These are phyloP conservation scores for Globisporangium perplexum DNA, from an alignment of 352 stramenopile species.

Conservation along the genomic window DNA sequence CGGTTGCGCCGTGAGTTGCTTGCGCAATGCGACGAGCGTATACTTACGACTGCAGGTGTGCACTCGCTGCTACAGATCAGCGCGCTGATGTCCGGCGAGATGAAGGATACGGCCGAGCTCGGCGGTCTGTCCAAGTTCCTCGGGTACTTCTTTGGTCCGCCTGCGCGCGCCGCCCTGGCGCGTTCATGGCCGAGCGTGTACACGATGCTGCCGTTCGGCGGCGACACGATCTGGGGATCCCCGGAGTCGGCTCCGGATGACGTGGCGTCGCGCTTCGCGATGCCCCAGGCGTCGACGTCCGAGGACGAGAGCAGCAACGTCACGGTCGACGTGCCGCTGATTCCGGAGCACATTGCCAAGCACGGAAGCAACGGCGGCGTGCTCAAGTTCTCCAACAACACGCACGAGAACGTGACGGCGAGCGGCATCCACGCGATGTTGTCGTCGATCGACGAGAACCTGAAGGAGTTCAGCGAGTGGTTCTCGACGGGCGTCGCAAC, in stretches of 20 bases:
- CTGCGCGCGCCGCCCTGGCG: slow-evolving; percentile 45
- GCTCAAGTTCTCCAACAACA: slow-evolving; percentile 47
- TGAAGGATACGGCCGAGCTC: slow-evolving; percentile 92
- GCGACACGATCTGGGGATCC: slow-evolving; percentile 85
- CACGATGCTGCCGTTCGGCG: slow-evolving; percentile 91
- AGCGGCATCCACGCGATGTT: slow-evolving; percentile 42
- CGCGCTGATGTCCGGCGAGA: slow-evolving; percentile 92
- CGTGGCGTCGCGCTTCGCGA: slow-evolving; percentile 45
- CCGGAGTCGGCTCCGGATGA: slow-evolving; percentile 54
- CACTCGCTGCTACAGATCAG: slow-evolving; percentile 37
- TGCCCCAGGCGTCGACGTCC: slow-evolving; percentile 23
- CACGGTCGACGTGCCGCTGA: slow-evolving; percentile 20
- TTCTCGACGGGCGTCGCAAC: slow-evolving; percentile 32
- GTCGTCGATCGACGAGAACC: slow-evolving; percentile 36
- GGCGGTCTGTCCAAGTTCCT: slow-evolving; percentile 84
- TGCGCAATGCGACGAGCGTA: not conserved
- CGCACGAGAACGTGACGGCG: slow-evolving; percentile 54
- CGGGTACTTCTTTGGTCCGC: slow-evolving; percentile 66
- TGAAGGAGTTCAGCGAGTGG: slow-evolving; percentile 33
- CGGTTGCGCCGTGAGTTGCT: too few species aligned
- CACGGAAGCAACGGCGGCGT: slow-evolving; percentile 48
- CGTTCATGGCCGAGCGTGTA: slow-evolving; percentile 83
- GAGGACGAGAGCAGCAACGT: slow-evolving; percentile 11
- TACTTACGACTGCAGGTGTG: not conserved
- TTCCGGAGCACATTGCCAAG: slow-evolving; percentile 35